Evolutionary conservation across 768 basidiomycete species (phyloP).

Genomic region (Calocera cornea): DNA sequence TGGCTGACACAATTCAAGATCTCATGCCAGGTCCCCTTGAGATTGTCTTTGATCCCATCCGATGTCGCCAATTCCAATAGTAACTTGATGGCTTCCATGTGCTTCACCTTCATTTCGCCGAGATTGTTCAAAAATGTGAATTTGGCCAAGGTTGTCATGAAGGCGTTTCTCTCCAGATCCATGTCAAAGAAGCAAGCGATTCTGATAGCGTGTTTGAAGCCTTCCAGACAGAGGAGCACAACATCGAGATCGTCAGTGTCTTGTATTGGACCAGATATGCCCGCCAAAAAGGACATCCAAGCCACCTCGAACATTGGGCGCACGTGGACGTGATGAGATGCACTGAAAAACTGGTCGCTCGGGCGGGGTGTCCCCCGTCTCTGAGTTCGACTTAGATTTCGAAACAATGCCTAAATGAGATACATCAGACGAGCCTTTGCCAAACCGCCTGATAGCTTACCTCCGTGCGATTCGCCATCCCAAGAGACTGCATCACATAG

Average conservation of each 20-base stretch:
- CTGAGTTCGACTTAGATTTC: constrained; percentile 81
- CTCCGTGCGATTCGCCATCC: constrained; percentile 95
- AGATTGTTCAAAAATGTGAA: constrained; percentile 97
- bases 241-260: constrained; percentile 89
- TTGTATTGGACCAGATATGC: constrained; percentile 85
- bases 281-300: constrained; percentile 96
- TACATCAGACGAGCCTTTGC: neutral
- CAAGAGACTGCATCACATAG: constrained; percentile 87
- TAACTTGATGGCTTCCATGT: constrained; percentile 97
- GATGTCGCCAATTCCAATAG: constrained; percentile 86
- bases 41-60: constrained; percentile 69
- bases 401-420: constrained; percentile 61
- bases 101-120: constrained; percentile 98
- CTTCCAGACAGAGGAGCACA: constrained; percentile 83
- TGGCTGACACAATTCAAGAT: constrained; percentile 96
- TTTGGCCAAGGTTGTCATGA: constrained; percentile 89
- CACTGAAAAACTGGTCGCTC: constrained; percentile 87
- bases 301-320: constrained; percentile 98
- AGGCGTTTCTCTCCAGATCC: constrained; percentile 95
- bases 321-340: constrained; percentile 92
- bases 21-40: constrained; percentile 94
- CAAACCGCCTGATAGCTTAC: constrained; percentile 28
- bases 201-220: constrained; percentile 91
- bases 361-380: constrained; percentile 61
- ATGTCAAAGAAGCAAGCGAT: constrained; percentile 96